phyloP scores from a whole-genome alignment of 2,329 filamentous ascomycete species.

The Aspergillus puulaauensis region DNA sequence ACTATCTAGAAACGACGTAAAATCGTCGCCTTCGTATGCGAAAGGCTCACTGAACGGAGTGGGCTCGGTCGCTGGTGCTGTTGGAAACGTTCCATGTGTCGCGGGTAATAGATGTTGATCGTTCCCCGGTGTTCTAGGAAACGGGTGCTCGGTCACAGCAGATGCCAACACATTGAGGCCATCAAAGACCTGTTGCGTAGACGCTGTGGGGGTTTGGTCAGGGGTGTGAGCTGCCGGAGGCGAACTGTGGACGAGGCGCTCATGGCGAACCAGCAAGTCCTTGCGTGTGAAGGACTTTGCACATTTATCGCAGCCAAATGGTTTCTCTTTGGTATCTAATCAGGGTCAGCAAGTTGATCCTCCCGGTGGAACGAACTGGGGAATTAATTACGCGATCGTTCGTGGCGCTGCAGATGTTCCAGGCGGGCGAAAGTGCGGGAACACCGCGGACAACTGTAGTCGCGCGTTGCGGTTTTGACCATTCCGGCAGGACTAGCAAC shows the following conservation, averaged over 20 bases:
- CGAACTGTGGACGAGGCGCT: conserved; percentile 28
- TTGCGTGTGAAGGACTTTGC: conserved; percentile 37
- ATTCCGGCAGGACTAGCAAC: conserved; percentile 6
- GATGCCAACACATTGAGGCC: conserved; percentile 30
- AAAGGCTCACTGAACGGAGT: conserved; percentile 24
- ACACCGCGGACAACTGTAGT: conserved; percentile 33
- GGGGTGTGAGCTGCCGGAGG: conserved; percentile 13
- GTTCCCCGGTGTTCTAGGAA: conserved; percentile 7
- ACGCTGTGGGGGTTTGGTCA: conserved; percentile 11
- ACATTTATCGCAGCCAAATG: conserved; percentile 29
- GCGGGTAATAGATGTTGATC: conserved; percentile 9
- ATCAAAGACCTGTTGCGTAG: conserved; percentile 23
- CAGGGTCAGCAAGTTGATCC: not conserved
- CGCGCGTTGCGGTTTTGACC: conserved; percentile 19
- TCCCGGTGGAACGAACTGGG: not conserved
- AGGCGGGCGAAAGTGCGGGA: conserved; percentile 31
- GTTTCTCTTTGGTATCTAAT: conserved; percentile 37
- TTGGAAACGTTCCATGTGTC: conserved; percentile 12
- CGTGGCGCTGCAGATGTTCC: conserved; percentile 37
- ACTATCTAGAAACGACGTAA: conserved; percentile 36
- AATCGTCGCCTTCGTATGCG: conserved; percentile 32
- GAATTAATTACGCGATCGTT: conserved; percentile 35
- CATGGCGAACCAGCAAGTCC: conserved; percentile 33
- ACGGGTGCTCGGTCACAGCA: conserved; percentile 23
- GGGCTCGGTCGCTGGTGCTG: conserved; percentile 15